Evolutionary conservation across 208 protist genomes (phyloP), one percentile per base, ranked within the genome.

Genomic region (Lotmaria passim): DNA sequence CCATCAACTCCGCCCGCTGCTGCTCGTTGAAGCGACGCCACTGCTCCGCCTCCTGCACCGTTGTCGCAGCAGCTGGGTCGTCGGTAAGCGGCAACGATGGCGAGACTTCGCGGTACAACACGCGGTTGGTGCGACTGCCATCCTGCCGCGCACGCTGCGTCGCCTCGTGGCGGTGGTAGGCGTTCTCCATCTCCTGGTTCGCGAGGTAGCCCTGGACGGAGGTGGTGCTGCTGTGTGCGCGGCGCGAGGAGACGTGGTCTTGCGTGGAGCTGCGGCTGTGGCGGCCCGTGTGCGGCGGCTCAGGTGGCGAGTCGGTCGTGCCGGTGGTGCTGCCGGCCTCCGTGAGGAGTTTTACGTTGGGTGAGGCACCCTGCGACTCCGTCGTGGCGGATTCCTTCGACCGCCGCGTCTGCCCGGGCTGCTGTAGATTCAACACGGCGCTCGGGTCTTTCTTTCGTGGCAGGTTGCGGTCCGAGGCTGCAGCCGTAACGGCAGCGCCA

Each of bases 1-100:
- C 47, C 26, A 36, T 8, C 28, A 89, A 69, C 38, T 90, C 81
- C 31, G 79, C 68, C 3, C 82, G 67, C 73, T 90, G 83, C 50
- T 71, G 31, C 43, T 90, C 75, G 61, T 90, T 93, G 68, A 85
- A 93, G 21, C 73, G 31, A 0, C 64, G 64, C 85, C 82, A 89
- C 53, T 85, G 57, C 21, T 85, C 79, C 1, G 55, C 47, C 53
- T 82, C 60, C 31, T 43, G 38, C 21, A n/a, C 24, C 57, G n/a
- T 2, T 12, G 41, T 12, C 36, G 6, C 15, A 7, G 26, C 11
- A 3, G 12, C 36, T n/a, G 21, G 11, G n/a, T 24, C 2, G 23
- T 26, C 19, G 14, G 36, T 30, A 14, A 14, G 10, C 67, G 17
- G 57, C n/a, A 5, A 47, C 36, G 57, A 47, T 1, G 43, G 38